Conservation (phyloP, 495 filamentous ascomycete genomes). For the Xanthoparmelia taractica region DNA sequence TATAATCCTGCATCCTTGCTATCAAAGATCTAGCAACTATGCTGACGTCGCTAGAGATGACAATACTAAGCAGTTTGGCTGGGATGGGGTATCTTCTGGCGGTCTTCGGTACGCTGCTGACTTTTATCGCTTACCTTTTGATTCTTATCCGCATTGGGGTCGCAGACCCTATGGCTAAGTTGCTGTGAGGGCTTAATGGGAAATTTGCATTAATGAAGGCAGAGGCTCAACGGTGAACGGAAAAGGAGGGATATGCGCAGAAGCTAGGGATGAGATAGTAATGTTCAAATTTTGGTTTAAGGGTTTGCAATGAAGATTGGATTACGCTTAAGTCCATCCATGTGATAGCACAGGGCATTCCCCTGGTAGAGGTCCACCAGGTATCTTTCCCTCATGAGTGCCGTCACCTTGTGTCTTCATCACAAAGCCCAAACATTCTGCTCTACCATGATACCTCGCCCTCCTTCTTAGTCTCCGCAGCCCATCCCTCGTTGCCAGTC, state of each 20-base stretch:
- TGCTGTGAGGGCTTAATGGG: background rate
- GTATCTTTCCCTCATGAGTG: conserved; percentile 99
- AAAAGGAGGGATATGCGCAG: background rate
- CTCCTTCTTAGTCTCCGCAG: conserved; percentile 46
- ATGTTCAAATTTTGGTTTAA: background rate
- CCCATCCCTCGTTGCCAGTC: conserved; percentile 60
- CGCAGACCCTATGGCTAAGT: background rate
- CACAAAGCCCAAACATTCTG: background rate
- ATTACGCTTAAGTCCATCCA: conserved; percentile 57
- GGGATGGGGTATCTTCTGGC: background rate
- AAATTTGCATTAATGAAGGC: background rate
- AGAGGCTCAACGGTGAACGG: background rate
- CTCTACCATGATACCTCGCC: conserved; percentile 61
- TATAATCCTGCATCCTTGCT: background rate
- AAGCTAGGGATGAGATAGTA: background rate
- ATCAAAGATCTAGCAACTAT: background rate
- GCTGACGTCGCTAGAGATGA: background rate
- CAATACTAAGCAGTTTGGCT: background rate
- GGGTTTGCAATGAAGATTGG: conserved; percentile 24
- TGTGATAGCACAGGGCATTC: conserved; percentile 85
- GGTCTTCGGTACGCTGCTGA: background rate
- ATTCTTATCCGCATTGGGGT: background rate
- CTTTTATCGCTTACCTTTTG: background rate
- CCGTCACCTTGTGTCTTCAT: conserved; percentile 52
- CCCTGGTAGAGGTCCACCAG: conserved; percentile 54